Percentiles rank a stretch among this genome's conserved stretches.
These are phyloP conservation scores for Flueggea neowawraea DNA, from an alignment of 441 rosid genomes.

Conservation along the genomic window DNA sequence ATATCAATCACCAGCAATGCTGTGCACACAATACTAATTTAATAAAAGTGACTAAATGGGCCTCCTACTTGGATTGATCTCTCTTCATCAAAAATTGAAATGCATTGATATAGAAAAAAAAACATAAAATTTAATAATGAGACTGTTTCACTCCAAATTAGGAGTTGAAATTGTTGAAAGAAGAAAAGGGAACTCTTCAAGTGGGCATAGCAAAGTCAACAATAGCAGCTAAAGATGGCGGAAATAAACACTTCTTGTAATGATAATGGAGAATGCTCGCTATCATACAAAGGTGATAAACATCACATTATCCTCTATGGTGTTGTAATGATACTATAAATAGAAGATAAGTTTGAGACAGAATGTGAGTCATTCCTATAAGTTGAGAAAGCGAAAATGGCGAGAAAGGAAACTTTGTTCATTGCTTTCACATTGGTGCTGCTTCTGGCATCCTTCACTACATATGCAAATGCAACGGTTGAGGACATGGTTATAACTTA, in stretches of 20 bases:
- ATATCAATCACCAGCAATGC: too few relatives aligned
- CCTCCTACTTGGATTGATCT: too few relatives aligned
- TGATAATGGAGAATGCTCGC: not conserved
- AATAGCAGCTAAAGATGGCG: conserved; percentile 5
- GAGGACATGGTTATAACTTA: conserved; percentile 19
- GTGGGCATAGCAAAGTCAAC: conserved; percentile 4
- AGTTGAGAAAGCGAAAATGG: conserved; percentile 9
- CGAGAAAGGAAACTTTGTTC: conserved; percentile 11
- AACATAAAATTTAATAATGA: too few relatives aligned
- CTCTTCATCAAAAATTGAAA: too few relatives aligned
- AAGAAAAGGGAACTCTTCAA: too few relatives aligned
- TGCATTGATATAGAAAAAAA: too few relatives aligned
- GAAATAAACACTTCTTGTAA: too few relatives aligned
- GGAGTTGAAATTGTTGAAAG: too few relatives aligned
- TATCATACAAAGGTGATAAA: not conserved
- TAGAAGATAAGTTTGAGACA: not conserved
- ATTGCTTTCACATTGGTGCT: conserved; percentile 23
- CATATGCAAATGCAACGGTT: conserved; percentile 20
- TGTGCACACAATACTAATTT: too few relatives aligned
- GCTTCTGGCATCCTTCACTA: conserved; percentile 13
- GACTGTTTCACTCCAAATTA: too few relatives aligned
- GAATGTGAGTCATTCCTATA: not conserved
- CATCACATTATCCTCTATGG: not conserved
- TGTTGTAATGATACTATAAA: not conserved
- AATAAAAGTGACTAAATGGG: too few relatives aligned